These are phyloP conservation scores for Pogostemon cablin DNA, from an alignment of 257 asterid genomes.

Conservation along the genomic window DNA sequence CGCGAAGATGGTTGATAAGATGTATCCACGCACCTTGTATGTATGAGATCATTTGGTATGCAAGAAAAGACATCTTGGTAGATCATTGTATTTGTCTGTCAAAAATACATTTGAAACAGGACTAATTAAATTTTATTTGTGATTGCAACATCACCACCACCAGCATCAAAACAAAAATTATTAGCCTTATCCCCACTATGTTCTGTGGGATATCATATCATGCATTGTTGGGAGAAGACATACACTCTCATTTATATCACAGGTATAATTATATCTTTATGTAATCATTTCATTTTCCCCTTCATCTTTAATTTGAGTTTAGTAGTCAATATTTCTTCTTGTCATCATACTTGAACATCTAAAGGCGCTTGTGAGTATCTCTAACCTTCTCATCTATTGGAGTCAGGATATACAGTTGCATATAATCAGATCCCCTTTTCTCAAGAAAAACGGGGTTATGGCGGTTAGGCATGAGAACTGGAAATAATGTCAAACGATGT, in stretches of 20 bases:
- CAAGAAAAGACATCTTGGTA: constrained; percentile 95
- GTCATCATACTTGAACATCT: neutral
- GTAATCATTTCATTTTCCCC: neutral
- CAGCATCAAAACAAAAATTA: too few species aligned
- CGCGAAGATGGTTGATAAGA: constrained; percentile 25
- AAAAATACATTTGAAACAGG: constrained; percentile 27
- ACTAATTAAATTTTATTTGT: constrained; percentile 3
- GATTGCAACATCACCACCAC: neutral
- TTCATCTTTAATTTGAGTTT: neutral
- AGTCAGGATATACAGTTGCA: neutral
- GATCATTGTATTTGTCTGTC: constrained; percentile 82
- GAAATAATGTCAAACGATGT: neutral
- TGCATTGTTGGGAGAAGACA: neutral
- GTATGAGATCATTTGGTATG: constrained; percentile 87
- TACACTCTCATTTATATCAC: neutral
- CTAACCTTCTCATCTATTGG: neutral
- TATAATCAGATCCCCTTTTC: neutral
- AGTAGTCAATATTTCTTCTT: neutral
- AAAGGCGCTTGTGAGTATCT: neutral
- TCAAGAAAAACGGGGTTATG: neutral
- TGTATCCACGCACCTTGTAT: constrained; percentile 61
- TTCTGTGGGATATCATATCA: too few species aligned
- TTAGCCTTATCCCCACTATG: too few species aligned
- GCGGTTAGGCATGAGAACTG: neutral
- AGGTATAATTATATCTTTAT: neutral